Conservation (phyloP, 2,329 filamentous ascomycete species). For the Leptographium radiaticola region DNA sequence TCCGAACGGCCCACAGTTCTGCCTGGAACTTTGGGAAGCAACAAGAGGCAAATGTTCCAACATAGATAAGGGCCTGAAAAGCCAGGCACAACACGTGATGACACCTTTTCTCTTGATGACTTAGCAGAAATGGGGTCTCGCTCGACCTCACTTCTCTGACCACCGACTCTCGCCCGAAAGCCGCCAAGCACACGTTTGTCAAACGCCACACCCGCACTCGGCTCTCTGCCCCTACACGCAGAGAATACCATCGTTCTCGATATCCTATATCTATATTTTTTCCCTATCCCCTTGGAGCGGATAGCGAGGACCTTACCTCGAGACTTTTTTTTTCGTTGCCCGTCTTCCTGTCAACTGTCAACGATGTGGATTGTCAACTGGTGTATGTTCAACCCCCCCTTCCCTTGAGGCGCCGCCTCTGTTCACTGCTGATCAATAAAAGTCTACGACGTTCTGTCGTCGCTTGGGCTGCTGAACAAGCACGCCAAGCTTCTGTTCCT, state of each 20-base stretch:
- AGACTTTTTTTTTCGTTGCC: background rate
- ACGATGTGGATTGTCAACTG: slow-evolving; percentile 92
- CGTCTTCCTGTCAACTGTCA: slow-evolving; percentile 8
- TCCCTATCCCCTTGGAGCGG: background rate
- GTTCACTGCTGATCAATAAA: background rate
- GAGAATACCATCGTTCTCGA: background rate
- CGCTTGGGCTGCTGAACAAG: slow-evolving; percentile 83
- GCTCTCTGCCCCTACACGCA: background rate
- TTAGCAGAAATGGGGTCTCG: background rate
- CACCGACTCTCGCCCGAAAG: background rate
- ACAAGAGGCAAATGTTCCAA: no score
- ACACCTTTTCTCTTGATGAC: background rate
- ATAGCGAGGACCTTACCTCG: background rate
- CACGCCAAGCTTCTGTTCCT: slow-evolving; percentile 91
- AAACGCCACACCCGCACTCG: background rate
- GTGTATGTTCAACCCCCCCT: slow-evolving; percentile 48
- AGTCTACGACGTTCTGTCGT: slow-evolving; percentile 87
- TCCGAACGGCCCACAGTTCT: no score
- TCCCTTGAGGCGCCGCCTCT: no score
- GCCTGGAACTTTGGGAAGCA: no score
- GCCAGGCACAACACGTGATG: background rate
- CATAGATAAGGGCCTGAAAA: background rate
- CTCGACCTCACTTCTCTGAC: background rate
- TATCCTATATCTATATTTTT: background rate
- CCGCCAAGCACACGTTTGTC: background rate